Evolutionary conservation across 1,139 yeast species (phyloP), one percentile per base, ranked within the genome.

Genomic region (Martiniozyma asiatica): DNA sequence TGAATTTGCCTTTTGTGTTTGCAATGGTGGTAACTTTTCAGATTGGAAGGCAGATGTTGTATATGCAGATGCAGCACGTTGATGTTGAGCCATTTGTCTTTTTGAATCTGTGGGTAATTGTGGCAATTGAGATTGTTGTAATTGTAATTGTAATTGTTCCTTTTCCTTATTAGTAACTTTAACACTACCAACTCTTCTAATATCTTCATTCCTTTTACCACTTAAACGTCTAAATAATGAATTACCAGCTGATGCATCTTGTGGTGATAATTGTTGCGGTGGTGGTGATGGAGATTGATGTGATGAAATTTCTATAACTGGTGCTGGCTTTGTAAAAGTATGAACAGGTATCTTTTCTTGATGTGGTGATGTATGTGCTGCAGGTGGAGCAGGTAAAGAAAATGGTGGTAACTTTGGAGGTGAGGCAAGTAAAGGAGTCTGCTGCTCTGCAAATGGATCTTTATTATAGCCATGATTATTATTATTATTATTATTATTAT

Each of bases 101-200:
- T 42, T 36, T 39, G 50, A 35, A 33, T 43, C 35, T 25, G 41
- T 32, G 39, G 34, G 66, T 43, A 34, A 40, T 3, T 63, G 51
- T 6, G 53, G 54, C n/a, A n/a, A n/a, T n/a, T n/a, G n/a, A n/a
- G n/a, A n/a, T 8, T 58, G 55, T 12, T 24, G 29, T 14, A 12
- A 24, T 15, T 14, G 19, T 22, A 13, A 30, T 8, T 24, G 28
- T 26, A 38, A 22, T 31, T 50, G 57, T 29, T 51, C 50, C 23
- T 48, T 53, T 42, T 70, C 77, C 43, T 65, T 68, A n/a, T 73
- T 68, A 1, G 77, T 70, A 11, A 70, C 67, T 49, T 68, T 70
- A 69, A 70, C 63, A 50, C 73, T 65, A 10, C 70, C 74, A 41
- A 74, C 75, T 48, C 77, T 68, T 43, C 74, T 73, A 30, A 69